Evolutionary conservation across 192 early-diverging fungal species (phyloP).

Genomic region (Gonapodya prolifera): DNA sequence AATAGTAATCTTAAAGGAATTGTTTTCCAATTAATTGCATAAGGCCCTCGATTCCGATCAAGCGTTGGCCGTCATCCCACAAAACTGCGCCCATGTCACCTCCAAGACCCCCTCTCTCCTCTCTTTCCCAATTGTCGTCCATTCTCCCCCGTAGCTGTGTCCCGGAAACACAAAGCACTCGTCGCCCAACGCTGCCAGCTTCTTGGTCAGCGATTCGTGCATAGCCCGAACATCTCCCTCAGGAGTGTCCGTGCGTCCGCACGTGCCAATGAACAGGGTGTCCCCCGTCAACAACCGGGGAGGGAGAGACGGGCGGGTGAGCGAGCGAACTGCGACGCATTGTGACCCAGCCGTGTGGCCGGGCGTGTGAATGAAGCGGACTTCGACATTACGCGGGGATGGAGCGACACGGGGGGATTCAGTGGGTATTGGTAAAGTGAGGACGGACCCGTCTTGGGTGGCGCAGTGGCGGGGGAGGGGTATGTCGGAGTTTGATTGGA

Average conservation of each 20-base stretch:
- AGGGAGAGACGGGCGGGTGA: neutral
- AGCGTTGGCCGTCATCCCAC: neutral
- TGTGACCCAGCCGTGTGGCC: slow-evolving; percentile 85
- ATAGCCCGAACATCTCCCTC: slow-evolving; percentile 55
- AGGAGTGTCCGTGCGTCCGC: slow-evolving; percentile 71
- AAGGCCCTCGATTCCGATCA: no score
- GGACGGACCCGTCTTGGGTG: slow-evolving; percentile 43
- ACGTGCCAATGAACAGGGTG: slow-evolving; percentile 65
- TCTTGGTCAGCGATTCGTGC: slow-evolving; percentile 54
- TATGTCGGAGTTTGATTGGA: slow-evolving; percentile 55
- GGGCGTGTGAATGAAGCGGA: slow-evolving; percentile 71
- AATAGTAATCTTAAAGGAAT: no score
- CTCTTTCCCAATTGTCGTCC: slow-evolving; percentile 67
- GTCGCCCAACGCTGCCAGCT: slow-evolving; percentile 42
- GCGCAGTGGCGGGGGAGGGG: slow-evolving; percentile 29
- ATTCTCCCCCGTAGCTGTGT: slow-evolving; percentile 72
- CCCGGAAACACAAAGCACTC: slow-evolving; percentile 75
- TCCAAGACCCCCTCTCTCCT: slow-evolving; percentile 21
- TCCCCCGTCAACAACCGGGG: slow-evolving; percentile 70
- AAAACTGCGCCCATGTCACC: slow-evolving; percentile 17
- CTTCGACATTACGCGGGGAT: slow-evolving; percentile 29
- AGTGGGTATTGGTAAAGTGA: slow-evolving; percentile 22
- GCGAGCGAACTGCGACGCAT: slow-evolving; percentile 62
- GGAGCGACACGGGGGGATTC: neutral
- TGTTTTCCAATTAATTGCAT: no score